Evolutionary conservation across 345 rosid species (phyloP).

Genomic region (Erysimum cheiranthoides): DNA sequence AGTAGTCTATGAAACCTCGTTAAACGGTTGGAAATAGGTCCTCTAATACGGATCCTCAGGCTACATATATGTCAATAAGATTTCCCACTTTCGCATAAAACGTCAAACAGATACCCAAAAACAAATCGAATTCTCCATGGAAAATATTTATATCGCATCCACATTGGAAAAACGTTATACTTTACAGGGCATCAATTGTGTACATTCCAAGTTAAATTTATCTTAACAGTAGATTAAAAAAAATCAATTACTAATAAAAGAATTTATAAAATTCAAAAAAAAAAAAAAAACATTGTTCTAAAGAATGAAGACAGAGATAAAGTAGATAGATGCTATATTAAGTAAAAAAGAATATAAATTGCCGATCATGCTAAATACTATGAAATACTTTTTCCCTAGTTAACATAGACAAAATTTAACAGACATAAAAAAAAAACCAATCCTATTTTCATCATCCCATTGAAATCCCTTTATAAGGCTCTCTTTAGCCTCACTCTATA

Average conservation of each 20-base stretch:
- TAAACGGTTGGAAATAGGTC: constrained; percentile 59
- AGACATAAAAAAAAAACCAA: constrained; percentile 19
- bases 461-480: constrained; percentile 33
- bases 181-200: neutral
- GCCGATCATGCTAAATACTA: neutral
- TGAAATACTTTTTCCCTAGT: neutral
- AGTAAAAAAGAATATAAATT: constrained; percentile 2
- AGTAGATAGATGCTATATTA: neutral
- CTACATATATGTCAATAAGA: neutral
- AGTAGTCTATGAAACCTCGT: constrained; percentile 68
- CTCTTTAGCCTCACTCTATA: constrained; percentile 39
- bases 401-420: constrained; percentile 28
- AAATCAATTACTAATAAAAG: neutral
- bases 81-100: constrained; percentile 58
- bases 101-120: neutral
- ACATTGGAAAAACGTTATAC: neutral
- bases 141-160: neutral
- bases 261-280: constrained; percentile 3
- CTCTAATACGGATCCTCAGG: neutral
- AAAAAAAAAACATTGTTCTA: neutral
- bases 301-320: neutral
- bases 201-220: neutral
- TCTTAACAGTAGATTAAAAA: neutral
- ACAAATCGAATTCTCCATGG: neutral
- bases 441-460: constrained; percentile 15